These are phyloP conservation scores for Aspergillus transmontanensis DNA, from an alignment of 2,329 filamentous ascomycete genomes.

Conservation along the genomic window DNA sequence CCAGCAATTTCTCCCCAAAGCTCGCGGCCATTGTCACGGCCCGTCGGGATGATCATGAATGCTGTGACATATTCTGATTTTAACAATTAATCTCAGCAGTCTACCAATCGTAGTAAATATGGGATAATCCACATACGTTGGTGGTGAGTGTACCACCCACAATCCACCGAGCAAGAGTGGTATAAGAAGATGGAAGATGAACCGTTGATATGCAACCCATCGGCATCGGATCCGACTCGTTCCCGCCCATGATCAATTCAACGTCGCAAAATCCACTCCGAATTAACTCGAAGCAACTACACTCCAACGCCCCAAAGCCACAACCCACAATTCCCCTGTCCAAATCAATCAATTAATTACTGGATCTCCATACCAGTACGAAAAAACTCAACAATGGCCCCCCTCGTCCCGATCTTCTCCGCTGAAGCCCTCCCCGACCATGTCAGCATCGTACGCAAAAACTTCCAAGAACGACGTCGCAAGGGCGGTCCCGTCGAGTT, in stretches of 20 bases:
- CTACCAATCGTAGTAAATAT: too few relatives aligned
- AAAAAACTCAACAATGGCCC: constrained; percentile 52
- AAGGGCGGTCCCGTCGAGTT: constrained; percentile 56
- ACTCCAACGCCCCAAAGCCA: background rate
- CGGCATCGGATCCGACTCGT: background rate
- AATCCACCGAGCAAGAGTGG: background rate
- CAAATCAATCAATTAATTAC: background rate
- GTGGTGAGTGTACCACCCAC: background rate
- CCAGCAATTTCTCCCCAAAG: constrained; percentile 57
- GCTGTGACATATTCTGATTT: background rate
- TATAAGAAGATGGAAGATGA: background rate
- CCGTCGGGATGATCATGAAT: background rate
- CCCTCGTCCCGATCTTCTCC: constrained; percentile 57
- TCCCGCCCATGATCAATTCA: background rate
- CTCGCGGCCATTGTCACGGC: constrained; percentile 31
- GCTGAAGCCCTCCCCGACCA: constrained; percentile 53
- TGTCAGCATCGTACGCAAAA: constrained; percentile 49
- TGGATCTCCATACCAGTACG: background rate
- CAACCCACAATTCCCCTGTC: background rate
- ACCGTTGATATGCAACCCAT: background rate
- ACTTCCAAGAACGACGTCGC: constrained; percentile 53
- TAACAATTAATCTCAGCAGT: background rate
- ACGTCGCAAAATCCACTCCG: background rate
- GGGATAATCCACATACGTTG: background rate
- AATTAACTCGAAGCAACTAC: background rate